Percentiles rank a stretch among this genome's conserved stretches.
phyloP scores from a whole-genome alignment of 352 stramenopile genomes.

The Phytopythium oedochilum region DNA sequence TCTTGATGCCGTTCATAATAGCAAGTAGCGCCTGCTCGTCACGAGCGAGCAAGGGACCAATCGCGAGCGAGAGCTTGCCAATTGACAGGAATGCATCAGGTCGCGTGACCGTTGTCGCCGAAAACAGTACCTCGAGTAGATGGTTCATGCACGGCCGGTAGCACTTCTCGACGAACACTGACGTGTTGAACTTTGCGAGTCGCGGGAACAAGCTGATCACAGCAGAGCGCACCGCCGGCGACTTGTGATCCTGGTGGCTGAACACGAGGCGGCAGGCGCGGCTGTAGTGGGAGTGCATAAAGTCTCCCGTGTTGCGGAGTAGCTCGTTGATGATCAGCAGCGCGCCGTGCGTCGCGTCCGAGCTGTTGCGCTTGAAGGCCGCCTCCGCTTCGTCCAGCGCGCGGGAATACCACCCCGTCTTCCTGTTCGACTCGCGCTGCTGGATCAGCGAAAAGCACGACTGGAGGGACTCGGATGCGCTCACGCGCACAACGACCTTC shows the following conservation, averaged over 20 bases:
- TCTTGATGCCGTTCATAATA: constrained; percentile 87
- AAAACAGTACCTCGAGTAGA: constrained; percentile 79
- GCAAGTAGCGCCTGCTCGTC: constrained; percentile 75
- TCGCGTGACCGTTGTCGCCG: constrained; percentile 67
- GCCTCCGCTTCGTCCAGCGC: constrained; percentile 74
- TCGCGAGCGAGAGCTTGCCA: constrained; percentile 79
- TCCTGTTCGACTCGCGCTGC: constrained; percentile 84
- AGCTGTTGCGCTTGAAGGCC: constrained; percentile 67
- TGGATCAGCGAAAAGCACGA: constrained; percentile 86
- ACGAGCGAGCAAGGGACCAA: constrained; percentile 65
- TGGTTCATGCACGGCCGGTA: constrained; percentile 84
- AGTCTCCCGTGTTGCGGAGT: constrained; percentile 83
- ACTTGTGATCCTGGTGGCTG: constrained; percentile 76
- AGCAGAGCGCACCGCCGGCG: constrained; percentile 64
- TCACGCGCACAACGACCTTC: constrained; percentile 73
- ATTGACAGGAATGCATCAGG: constrained; percentile 80
- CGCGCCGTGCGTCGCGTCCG: constrained; percentile 76
- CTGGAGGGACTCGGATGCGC: constrained; percentile 78
- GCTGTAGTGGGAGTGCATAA: constrained; percentile 84
- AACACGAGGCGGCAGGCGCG: constrained; percentile 75
- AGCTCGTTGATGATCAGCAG: constrained; percentile 85
- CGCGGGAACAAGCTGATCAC: constrained; percentile 84
- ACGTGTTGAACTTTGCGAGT: constrained; percentile 87
- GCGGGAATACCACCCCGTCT: constrained; percentile 76
- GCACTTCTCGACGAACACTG: constrained; percentile 79